Conservation (phyloP, 495 filamentous ascomycete genomes). For the Evernia prunastri region DNA sequence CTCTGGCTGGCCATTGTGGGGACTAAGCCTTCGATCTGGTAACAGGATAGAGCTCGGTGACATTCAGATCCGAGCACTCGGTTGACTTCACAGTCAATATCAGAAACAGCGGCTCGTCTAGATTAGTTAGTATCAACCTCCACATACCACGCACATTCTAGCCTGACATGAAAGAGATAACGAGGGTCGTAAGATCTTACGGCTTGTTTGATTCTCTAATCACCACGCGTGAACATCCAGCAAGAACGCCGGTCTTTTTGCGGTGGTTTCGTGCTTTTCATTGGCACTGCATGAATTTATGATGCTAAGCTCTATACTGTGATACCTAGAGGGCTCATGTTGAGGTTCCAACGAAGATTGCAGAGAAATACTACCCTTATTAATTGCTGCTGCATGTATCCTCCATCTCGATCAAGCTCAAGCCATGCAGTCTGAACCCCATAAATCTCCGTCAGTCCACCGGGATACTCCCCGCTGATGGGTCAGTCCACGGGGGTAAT, state of each 20-base stretch:
- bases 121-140: not conserved
- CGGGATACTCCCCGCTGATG: not conserved
- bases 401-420: not conserved
- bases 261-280: too few relatives aligned
- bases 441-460: not conserved
- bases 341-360: not conserved
- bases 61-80: not conserved
- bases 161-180: too few relatives aligned
- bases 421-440: not conserved
- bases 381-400: not conserved
- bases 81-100: not conserved
- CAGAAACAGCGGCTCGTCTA: not conserved
- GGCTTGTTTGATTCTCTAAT: too few relatives aligned
- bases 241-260: too few relatives aligned
- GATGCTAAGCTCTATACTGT: too few relatives aligned
- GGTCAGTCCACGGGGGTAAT: slow-evolving; percentile 8
- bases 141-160: not conserved
- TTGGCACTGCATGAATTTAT: too few relatives aligned
- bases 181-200: too few relatives aligned
- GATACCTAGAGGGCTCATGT: not conserved
- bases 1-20: too few relatives aligned
- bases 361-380: not conserved
- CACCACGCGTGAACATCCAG: too few relatives aligned
- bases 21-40: too few relatives aligned
- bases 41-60: not conserved